Base-by-base conservation (phyloP, 768 basidiomycete genomes). In the Tricholomella constricta region DNA sequence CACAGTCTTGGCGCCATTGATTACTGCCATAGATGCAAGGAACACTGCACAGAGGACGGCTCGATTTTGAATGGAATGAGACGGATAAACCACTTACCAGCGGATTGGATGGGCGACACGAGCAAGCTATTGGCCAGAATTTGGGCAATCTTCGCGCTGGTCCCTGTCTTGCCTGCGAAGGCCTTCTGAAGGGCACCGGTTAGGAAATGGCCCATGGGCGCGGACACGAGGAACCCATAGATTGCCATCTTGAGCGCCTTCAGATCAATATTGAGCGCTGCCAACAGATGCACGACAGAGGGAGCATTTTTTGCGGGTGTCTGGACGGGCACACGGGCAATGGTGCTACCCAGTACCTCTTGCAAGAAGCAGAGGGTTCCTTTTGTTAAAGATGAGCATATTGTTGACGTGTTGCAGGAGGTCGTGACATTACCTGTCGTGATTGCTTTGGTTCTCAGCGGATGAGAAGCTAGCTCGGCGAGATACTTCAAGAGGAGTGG, bases 211-310 rank as follows among this genome's bases (percentile, higher is more conserved):
- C 84, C 79, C 26, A 95, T 66, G 0, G 93, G 93, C 6, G 91
- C 93, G 11, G 91, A 91, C 35, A 95, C 79, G 59, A 88, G 77
- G 72, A 89, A 84, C 54, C 93, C 93, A 64, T 92, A 94, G 19
- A 87, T 45, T 1, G 83, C 88, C 86, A 94, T 91, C 69, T 94
- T 92, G 61, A 89, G 50, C 6, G 93, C 89, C 61, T 85, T 88
- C 55, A 73, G 52, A 65, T 91, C 78, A 46, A 93, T 68, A 65
- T 89, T 84, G 5, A 73, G 72, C 42, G 69, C 73, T 4, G 81
- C 83, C 43, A 88, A 78, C 15, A 73, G 64, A 57, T 80, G 83
- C 46, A 76, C 61, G 56, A 83, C 62, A 20, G 74, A 56, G 2
- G 87, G 77, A 1, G 83, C 80, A 73, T 83, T 72, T 56, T 83